Evolutionary conservation across 306 rosid genomes (phyloP), one percentile per base, ranked within the genome.

Genomic region (Argentina anserina): DNA sequence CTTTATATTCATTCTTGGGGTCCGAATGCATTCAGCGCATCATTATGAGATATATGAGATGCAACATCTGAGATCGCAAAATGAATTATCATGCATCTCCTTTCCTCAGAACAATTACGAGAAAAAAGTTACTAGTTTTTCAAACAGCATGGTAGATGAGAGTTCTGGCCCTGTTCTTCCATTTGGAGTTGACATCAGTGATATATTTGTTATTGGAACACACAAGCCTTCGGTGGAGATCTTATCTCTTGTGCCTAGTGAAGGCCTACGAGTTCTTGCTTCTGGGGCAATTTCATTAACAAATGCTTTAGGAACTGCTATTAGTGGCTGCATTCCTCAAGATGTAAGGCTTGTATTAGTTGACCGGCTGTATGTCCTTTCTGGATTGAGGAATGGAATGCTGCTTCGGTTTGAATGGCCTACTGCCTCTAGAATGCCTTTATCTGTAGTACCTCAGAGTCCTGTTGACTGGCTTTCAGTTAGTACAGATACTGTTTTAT

Each of bases 371-470:
- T 93, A 93, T 84, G 78, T 93, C 71, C 91, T 93, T 72, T 86
- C 92, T 68, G 98, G 98, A 58, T 82, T 93, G 84, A 86, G 97
- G 89, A 93, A 91, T 79, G 98, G 96, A 67, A 89, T 93, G 96
- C 84, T 93, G 62, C 96, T 93, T 79, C 92, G 98, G 47, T 93
- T 93, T 75, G 97, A 91, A 78, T 93, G 96, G 94, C 97, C 96
- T 71, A 65, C 39, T 71, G 31, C 72, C 60, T 74, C 82, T 58
- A 43, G 67, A 69, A 59, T 70, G 67, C 47, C 76, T 37, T 50
- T 71, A 9, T 82, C 78, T 36, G 87, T 82, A 55, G 74, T 64
- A 41, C 81, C 89, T 47, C 77, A 58, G 18, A 73, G 68, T 74
- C 18, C 82, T 71, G 58, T 53, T 45, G 70, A 78, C 69, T 79